Evolutionary conservation across 257 asterid species (phyloP), one percentile per base, ranked within the genome.

Genomic region (Solanum pimpinellifolium): DNA sequence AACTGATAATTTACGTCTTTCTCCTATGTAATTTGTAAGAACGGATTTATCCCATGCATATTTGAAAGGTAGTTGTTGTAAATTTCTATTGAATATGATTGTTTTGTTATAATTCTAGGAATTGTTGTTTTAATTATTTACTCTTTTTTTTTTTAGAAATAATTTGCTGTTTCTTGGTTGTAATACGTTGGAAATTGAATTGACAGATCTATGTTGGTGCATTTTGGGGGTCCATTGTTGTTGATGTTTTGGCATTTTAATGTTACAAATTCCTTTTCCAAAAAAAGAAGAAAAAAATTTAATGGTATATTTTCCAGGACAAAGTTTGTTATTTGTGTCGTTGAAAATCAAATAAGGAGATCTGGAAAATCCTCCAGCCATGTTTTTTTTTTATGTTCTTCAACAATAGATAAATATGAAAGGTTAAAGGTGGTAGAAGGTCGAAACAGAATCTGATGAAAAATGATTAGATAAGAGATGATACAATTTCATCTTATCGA

Each of bases 361-460:
- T n/a, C 14, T 62, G 31, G 70, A 11, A 11, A n/a, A 62, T n/a
- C n/a, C 31, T 62, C 33, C 70, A n/a, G 9, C 13, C 66, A 18
- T 59, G 27, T 20, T 59, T 20, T 59, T 59, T 33, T 3, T 59
- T 3, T 59, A 21, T 59, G 23, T 25, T 35, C 37, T 31, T 56
- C 9, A 59, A 11, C 2, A 23, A 8, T 4, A 62, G 4, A 11
- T n/a, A n/a, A 62, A 62, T 62, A 60, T 62, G 25, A 62, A n/a
- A n/a, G 33, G 11, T 3, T 3, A 0, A 0, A 62, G 29, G 6
- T 0, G 13, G 5, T 21, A n/a, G 16, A n/a, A n/a, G 16, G 72
- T 11, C 29, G 2, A n/a, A n/a, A 65, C 5, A 4, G 0, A 59
- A 59, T 18, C 2, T 11, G 16, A n/a, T 11, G 0, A 3, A n/a